A percentile compares a stretch with the other conserved stretches of the same genome.
phyloP scores from a whole-genome alignment of 75 land plant species.

The Pinus tabuliformis region DNA sequence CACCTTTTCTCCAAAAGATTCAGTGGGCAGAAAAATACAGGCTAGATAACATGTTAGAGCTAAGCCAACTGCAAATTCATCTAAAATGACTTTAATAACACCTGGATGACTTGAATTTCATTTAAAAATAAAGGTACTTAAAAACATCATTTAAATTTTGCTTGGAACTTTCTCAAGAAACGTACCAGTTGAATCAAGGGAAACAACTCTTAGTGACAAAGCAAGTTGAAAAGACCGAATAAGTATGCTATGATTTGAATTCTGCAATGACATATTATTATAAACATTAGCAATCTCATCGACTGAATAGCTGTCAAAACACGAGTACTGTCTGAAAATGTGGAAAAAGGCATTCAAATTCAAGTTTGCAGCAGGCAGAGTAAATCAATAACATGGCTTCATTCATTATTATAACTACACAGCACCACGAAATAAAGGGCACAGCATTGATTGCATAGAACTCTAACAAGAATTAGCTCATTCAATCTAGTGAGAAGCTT shows the following conservation, averaged over 20 bases:
- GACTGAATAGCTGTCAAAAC: no score
- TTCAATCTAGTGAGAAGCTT: no score
- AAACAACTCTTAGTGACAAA: slow-evolving; percentile 61
- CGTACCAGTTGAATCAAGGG: slow-evolving; percentile 62
- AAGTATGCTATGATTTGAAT: slow-evolving; percentile 18
- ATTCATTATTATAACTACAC: not conserved
- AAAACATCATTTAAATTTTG: not conserved
- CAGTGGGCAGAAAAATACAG: not conserved
- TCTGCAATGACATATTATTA: no score
- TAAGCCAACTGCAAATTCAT: not conserved
- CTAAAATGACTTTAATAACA: not conserved
- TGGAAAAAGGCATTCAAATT: no score
- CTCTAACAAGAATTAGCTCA: no score
- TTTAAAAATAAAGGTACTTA: not conserved
- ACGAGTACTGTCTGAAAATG: no score
- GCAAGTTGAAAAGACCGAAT: slow-evolving; percentile 81
- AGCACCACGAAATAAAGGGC: not conserved
- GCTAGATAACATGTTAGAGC: not conserved
- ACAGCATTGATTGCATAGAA: not conserved
- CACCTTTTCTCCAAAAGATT: no score
- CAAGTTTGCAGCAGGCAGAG: not conserved
- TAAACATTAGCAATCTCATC: no score
- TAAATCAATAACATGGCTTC: not conserved
- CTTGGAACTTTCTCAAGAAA: not conserved
- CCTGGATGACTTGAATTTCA: not conserved